Percentiles rank a stretch among this genome's conserved stretches.
Conservation (phyloP, 768 basidiomycete species). For the Russula lepida region DNA sequence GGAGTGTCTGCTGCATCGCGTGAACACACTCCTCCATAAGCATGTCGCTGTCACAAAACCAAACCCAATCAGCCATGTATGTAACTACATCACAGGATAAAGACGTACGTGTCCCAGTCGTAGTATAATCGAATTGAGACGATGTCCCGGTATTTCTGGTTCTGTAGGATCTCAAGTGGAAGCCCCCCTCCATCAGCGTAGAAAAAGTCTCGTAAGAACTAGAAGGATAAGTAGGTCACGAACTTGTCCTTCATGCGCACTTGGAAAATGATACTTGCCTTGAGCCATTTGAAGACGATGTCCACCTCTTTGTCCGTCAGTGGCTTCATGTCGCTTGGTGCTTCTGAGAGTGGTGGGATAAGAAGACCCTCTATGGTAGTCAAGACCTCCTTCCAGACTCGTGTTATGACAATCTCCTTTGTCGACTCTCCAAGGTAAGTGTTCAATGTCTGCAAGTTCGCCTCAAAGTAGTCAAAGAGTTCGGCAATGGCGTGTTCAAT, state of each 20-base stretch:
- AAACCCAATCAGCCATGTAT: constrained; percentile 15
- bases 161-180: constrained; percentile 77
- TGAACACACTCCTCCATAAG: constrained; percentile 94
- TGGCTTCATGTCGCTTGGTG: constrained; percentile 83
- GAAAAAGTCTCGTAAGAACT: constrained; percentile 95
- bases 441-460: constrained; percentile 85
- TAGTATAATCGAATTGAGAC: constrained; percentile 89
- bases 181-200: constrained; percentile 92
- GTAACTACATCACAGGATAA: not conserved
- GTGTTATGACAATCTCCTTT: constrained; percentile 86
- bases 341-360: constrained; percentile 83
- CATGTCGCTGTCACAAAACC: constrained; percentile 50
- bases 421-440: constrained; percentile 76
- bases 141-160: constrained; percentile 90
- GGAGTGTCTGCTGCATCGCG: constrained; percentile 85
- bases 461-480: constrained; percentile 94
- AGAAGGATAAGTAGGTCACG: constrained; percentile 3
- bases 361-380: constrained; percentile 78
- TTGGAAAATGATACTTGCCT: constrained; percentile 42
- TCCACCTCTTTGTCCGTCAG: constrained; percentile 94
- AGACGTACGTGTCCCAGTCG: constrained; percentile 82
- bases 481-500: constrained; percentile 88
- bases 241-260: not conserved
- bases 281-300: constrained; percentile 97
- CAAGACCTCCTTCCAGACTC: constrained; percentile 95